Base-by-base conservation (phyloP, 208 protist species). In the Leishmania turanica region DNA sequence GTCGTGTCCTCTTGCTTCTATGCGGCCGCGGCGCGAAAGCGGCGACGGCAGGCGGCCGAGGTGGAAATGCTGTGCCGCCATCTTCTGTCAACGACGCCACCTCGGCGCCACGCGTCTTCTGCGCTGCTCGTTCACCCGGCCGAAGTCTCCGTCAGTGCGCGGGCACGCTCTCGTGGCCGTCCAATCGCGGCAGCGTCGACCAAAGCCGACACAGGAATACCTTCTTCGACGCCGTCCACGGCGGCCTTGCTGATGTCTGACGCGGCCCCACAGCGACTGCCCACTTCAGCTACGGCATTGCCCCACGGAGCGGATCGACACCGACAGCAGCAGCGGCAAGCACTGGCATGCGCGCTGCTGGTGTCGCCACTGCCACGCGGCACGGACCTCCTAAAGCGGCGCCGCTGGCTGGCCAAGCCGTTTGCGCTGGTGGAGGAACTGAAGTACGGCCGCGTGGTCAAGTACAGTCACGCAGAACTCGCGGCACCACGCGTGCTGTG, bases 341-440 rank as follows among this genome's bases (percentile, higher is more conserved):
- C 40, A 40, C 66, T 47, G 15, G 68, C 42, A 15, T 72, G 40
- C 42, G 9, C 42, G 40, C 42, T n/a, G 6, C 6, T 1, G 1
- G 49, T 75, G n/a, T 89, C 88, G 27, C 68, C 77, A 40, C 81
- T 92, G 31, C 84, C 84, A 19, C 75, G 77, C 31, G 54, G 54
- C 8, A 64, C 42, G 40, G 62, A 85, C 51, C 42, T 90, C 4
- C 56, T 92, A 7, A 77, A 69, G 45, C 85, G 84, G 40, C 77
- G 27, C 6, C 42, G 1, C 6, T 92, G 86, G 84, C 72, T 66
- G 9, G 21, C 5, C 0, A 86, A 85, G 21, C 89, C 89, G 2
- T 72, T 75, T 34, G 65, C 83, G 27, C 70, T 92, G 9, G 86
- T 84, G 40, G 84, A 90, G 84, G 89, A 92, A 54, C 87, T 92